Evolutionary conservation across 192 early-diverging fungal genomes (phyloP).

Genomic region (Podila epicladia): DNA sequence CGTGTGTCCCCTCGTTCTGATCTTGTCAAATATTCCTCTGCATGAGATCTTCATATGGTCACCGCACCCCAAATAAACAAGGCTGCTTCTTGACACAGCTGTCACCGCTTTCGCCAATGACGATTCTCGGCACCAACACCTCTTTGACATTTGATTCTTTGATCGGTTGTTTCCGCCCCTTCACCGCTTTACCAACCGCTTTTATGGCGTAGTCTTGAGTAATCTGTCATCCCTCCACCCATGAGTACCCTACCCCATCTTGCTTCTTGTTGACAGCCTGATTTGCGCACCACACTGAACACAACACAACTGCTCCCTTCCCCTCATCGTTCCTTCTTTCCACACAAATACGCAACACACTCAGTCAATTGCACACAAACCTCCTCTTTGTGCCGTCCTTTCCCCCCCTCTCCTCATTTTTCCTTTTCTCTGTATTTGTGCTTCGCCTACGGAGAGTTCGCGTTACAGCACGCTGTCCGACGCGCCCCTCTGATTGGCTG

Average conservation of each 20-base stretch:
- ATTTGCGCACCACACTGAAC: not conserved
- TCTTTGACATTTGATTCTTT: no score
- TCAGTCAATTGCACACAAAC: not conserved
- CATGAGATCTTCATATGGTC: not conserved
- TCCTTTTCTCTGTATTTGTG: not conserved
- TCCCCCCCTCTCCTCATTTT: not conserved
- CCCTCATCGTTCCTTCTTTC: no score
- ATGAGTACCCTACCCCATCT: no score
- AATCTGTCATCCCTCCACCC: no score
- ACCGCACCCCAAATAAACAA: not conserved
- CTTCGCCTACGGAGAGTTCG: slow-evolving; percentile 1
- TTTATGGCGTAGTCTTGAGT: no score
- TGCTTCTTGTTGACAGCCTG: not conserved
- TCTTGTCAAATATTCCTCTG: not conserved
- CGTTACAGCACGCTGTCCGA: not conserved
- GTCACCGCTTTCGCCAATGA: no score
- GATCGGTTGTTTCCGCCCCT: no score
- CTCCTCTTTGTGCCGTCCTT: not conserved
- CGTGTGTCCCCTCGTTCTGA: not conserved
- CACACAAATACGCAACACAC: not conserved
- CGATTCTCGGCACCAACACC: no score
- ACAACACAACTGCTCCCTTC: not conserved
- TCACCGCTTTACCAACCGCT: no score
- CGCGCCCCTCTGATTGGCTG: not conserved
- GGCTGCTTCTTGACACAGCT: not conserved